These are phyloP conservation scores for Ashbya aceris DNA, from an alignment of 1,139 yeast species.

Conservation along the genomic window DNA sequence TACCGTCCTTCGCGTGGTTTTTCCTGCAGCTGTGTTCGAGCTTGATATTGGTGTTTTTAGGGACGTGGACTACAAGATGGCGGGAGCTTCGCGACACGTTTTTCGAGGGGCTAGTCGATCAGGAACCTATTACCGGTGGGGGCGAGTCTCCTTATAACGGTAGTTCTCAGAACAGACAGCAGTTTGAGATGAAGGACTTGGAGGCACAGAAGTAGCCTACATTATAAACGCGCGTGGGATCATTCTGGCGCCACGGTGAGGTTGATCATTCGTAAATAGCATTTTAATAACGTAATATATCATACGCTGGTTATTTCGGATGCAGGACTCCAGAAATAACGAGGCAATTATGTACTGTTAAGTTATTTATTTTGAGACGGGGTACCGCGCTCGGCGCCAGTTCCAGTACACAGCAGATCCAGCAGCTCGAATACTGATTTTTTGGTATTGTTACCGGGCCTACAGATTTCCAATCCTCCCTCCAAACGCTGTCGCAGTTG, in stretches of 20 bases:
- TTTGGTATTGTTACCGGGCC: constrained; percentile 9
- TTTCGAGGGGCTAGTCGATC: constrained; percentile 69
- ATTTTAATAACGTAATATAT: no score
- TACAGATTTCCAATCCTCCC: constrained; percentile 17
- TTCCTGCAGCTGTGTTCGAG: constrained; percentile 61
- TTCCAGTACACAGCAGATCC: constrained; percentile 11
- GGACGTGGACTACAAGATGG: constrained; percentile 85
- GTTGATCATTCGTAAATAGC: no score
- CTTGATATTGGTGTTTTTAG: constrained; percentile 60
- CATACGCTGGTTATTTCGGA: no score
- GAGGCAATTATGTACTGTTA: no score
- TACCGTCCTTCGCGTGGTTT: constrained; percentile 87
- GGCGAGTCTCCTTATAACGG: constrained; percentile 1
- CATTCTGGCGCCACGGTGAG: no score
- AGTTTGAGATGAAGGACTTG: constrained; percentile 25
- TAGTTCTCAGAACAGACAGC: constrained; percentile 1
- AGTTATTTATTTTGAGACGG: background rate
- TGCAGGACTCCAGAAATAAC: no score
- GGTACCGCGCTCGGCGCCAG: background rate
- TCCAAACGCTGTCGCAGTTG: constrained; percentile 22
- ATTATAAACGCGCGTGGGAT: no score
- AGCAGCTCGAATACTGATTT: constrained; percentile 19
- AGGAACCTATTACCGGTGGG: constrained; percentile 6
- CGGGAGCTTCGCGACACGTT: constrained; percentile 79
- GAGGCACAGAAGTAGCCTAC: constrained; percentile 21